Base-by-base conservation (phyloP, 371 early-diverging fungal genomes). In the Mucor lusitanicus region DNA sequence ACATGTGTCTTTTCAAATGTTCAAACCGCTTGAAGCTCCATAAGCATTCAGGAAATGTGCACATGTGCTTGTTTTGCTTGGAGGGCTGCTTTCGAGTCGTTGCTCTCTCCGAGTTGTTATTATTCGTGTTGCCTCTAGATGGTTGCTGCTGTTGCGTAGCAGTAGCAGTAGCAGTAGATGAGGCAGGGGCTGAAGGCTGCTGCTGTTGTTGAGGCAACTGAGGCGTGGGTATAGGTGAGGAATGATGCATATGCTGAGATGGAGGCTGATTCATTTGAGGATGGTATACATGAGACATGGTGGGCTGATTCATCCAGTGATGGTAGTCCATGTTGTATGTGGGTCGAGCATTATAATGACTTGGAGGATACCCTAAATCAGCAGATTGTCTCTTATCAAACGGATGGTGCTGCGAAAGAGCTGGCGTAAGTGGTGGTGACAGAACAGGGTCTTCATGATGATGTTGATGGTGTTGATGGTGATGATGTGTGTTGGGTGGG, bases 1-100 rank as follows among this genome's bases (percentile, higher is more conserved):
- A 71, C 83, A 88, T 87, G 69, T 94, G 95, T 23, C 97, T 75
- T 65, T 93, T 92, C 46, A 95, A 76, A 77, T 95, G 95, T 68
- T 95, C 95, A 73, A 84, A 90, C 8, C 95, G 81, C 74, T 94
- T 95, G 59, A 88, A 88, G 57, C 85, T 85, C 87, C 86, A 86
- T 9, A 77, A 73, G 59, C 89, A 88, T 5, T 80, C 78, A 19
- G 85, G 85, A 62, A 77, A 82, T 21, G 67, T 80, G 70, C 88
- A 88, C 15, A 80, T 77, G 63, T 88, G 88, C 63, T 82, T 82
- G 37, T 82, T 82, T 35, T 79, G 75, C 46, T 76, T 79, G 15
- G 68, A 71, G 15, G 79, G 82, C 39, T 77, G 78, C 39, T 74
- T 74, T 61, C 76, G 42, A 17, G 69, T 61, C 1, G 65, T 40